A percentile compares a stretch with the other conserved stretches of the same genome.
Conservation (phyloP, 768 basidiomycete species). For the Suillus tomentosus region DNA sequence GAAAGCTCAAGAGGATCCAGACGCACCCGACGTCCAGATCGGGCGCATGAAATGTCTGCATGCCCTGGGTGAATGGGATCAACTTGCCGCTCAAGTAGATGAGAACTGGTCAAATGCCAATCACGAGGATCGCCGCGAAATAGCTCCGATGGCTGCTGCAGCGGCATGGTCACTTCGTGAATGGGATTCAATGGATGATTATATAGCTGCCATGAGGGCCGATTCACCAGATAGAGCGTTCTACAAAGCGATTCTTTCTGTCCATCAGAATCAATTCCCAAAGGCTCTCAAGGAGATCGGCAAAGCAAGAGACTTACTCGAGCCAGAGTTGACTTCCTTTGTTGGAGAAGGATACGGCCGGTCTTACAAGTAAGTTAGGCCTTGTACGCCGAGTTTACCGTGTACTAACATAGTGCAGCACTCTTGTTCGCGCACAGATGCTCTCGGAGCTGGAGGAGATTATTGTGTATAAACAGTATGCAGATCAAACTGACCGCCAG, state of each 20-base stretch:
- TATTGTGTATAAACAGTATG: constrained; percentile 91
- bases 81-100: constrained; percentile 81
- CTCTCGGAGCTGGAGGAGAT: constrained; percentile 98
- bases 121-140: constrained; percentile 83
- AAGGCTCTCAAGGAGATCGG: constrained; percentile 89
- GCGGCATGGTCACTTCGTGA: constrained; percentile 96
- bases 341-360: constrained; percentile 97
- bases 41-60: constrained; percentile 96
- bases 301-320: constrained; percentile 88
- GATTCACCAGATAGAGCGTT: constrained; percentile 95
- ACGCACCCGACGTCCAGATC: constrained; percentile 73
- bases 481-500: constrained; percentile 93
- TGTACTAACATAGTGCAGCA: constrained; percentile 46
- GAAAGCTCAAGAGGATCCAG: constrained; percentile 74
- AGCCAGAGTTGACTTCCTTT: constrained; percentile 88
- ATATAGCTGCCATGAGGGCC: constrained; percentile 88
- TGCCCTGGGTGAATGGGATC: constrained; percentile 98
- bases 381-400: constrained; percentile 9
- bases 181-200: constrained; percentile 99
- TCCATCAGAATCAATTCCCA: constrained; percentile 95
- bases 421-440: constrained; percentile 98
- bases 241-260: constrained; percentile 93
- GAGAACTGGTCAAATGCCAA: constrained; percentile 84
- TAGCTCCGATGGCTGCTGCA: constrained; percentile 95
- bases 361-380: constrained; percentile 81